Evolutionary conservation across 306 rosid genomes (phyloP), one percentile per base, ranked within the genome.

Genomic region (Corylus avellana): DNA sequence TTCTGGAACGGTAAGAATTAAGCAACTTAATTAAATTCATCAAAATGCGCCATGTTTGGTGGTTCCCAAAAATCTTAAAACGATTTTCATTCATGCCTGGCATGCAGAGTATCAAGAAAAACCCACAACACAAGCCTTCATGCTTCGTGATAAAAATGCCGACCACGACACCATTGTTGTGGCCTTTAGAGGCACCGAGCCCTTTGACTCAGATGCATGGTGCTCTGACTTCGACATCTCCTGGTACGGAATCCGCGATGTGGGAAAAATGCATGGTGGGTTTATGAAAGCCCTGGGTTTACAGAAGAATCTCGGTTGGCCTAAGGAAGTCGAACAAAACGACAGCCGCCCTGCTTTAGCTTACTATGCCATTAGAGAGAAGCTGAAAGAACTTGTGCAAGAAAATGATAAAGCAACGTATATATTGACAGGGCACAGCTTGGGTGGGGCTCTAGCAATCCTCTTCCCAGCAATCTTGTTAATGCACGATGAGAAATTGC

Each of bases 241-340:
- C 0, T 94, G 98, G 98, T 94, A 94, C 12, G 88, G 80, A 3
- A 79, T 91, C 49, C 70, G 72, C 0, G 89, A 85, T 1, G 55
- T 80, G 1, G 98, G 96, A 42, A 90, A 50, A 76, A 85, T 90
- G 37, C 98, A 92, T 29, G 92, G 96, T 1, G 97, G 98, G 29
- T 94, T 92, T 50, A 89, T 92, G 92, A 94, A 94, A 74, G 89
- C 97, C 35, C 84, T 94, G 12, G 98, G 97, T 8, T 75, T 92
- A 48, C 91, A 84, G 7, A 87, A 77, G 58, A 82, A 74, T 29
- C 11, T 49, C 8, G 96, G 97, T 17, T 94, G 90, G 89, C 92
- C 97, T 0, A 77, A 80, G 57, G 66, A 88, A 1, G 48, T 83
- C 37, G 1, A 76, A 29, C 71, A 80, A 44, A 82, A 83, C 2